Base-by-base conservation (phyloP, 257 asterid species). In the Thymus mandschuricus region DNA sequence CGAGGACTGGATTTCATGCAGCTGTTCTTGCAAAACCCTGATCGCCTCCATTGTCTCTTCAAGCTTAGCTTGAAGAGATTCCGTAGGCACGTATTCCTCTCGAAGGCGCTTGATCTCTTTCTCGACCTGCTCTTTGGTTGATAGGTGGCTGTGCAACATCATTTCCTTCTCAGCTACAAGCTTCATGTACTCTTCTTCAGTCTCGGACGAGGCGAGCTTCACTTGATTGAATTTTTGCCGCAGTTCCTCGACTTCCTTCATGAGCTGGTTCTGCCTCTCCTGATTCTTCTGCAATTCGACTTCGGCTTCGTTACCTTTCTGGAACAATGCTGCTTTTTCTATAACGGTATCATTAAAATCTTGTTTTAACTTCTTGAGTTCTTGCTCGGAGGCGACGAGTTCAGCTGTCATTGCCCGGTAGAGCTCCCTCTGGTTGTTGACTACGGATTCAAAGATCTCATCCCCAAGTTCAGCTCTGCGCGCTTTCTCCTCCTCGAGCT, bases 231-330 rank as follows among this genome's bases (percentile, higher is more conserved):
- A 86, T 0, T 84, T 48, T 45, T 74, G 81, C 0, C 50, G 82
- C 34, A 84, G n/a, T 11, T 76, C 28, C 3, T 79, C 43, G 4
- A 91, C 88, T 67, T 93, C 96, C 52, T 77, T 80, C 3, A 72
- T 65, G n/a, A 93, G 91, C 71, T 74, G 69, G 70, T 62, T 68
- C 46, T 66, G 64, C 64, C 79, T 87, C 74, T 83, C 90, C 77
- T 48, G 69, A 40, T 81, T 75, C 58, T 77, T 69, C 48, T 77
- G 75, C 10, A 75, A 56, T 7, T 15, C 64, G 3, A 78, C 88
- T 52, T 87, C 86, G 3, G 90, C 91, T 5, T 86, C 96, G 50
- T 82, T 88, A 4, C 88, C 87, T 71, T 84, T 80, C 73, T 83
- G 94, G 50, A 86, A 78, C 10, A 86, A 85, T 1, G 77, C 67